Base-by-base conservation (phyloP, 345 rosid species). In the Geranium rotundifolium region DNA sequence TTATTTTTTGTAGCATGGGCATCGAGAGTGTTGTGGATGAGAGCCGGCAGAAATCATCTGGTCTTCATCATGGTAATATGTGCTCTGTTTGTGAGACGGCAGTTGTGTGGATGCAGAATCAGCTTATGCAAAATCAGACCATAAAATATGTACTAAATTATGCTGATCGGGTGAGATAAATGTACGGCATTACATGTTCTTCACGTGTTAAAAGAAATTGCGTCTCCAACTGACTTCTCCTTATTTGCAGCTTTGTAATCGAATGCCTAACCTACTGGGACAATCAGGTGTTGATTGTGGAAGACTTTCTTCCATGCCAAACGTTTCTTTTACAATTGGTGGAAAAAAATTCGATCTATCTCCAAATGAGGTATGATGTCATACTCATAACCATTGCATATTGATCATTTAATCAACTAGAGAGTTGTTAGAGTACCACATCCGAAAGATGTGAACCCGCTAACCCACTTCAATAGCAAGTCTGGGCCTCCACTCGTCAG, bases 41-140 rank as follows among this genome's bases (percentile, higher is more conserved):
- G 81, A 76, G 65, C 63, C 62, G 65, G 54, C 62, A 66, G 65
- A 80, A 69, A 69, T 75, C 71, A 57, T 79, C 83, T 0, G 72
- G 71, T 31, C 62, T 69, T 60, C 39, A 68, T 17, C 76, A 58
- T 34, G 84, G 80, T 61, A 88, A 85, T n/a, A 75, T 71, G 72
- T 92, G 99, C 73, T 64, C 87, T 30, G 84, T 87, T 69, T 92
- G 97, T 76, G 91, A 90, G 85, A 85, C 82, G 99, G 82, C 95
- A 58, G 96, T 85, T 69, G 84, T 82, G 15, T 92, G 99, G 99
- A 86, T 86, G 79, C 86, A 87, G 70, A 84, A 83, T 82, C 84
- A 87, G 72, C 70, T 90, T 62, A 79, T 65, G 76, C 88, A 81
- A 75, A 90, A 92, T 82, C 75, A 78, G 76, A 85, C 97, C 7